Conservation (phyloP, 495 filamentous ascomycete species). For the Trichoderma reesei region DNA sequence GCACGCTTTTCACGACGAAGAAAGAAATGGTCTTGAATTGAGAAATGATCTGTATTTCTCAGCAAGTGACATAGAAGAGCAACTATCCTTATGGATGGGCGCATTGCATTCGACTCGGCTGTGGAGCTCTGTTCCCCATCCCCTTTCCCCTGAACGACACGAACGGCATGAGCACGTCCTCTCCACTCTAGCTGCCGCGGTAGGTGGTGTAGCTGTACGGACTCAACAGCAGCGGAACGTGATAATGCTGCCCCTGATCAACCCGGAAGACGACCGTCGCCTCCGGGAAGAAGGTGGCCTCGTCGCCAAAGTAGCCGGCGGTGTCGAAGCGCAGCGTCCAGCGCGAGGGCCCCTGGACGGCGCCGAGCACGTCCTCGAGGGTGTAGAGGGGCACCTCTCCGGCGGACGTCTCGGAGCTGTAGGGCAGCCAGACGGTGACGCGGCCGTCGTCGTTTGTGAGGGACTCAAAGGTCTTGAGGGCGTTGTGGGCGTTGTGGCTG, state of each 20-base stretch:
- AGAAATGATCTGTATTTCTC: too few species aligned
- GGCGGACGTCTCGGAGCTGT: conserved; percentile 31
- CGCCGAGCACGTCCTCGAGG: conserved; percentile 37
- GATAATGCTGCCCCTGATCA: conserved; percentile 66
- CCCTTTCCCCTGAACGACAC: neutral
- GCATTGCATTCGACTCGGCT: neutral
- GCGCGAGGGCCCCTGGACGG: conserved; percentile 24
- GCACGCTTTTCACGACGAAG: too few species aligned
- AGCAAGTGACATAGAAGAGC: too few species aligned
- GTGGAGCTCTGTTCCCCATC: too few species aligned
- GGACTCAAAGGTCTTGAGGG: conserved; percentile 50
- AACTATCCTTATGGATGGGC: too few species aligned
- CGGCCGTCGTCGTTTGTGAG: conserved; percentile 81
- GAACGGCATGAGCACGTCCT: neutral
- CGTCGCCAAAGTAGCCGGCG: conserved; percentile 63
- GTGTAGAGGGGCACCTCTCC: conserved; percentile 44
- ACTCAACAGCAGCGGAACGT: conserved; percentile 82
- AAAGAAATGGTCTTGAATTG: too few species aligned
- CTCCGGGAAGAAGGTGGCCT: conserved; percentile 81
- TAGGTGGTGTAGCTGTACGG: conserved; percentile 94
- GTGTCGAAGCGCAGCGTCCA: conserved; percentile 77
- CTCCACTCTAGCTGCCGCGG: conserved; percentile 50
- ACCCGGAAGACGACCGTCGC: conserved; percentile 83
- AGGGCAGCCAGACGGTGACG: conserved; percentile 64
- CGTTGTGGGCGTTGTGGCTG: conserved; percentile 29